phyloP scores from a whole-genome alignment of 257 asterid genomes.

The Coffea eugenioides region DNA sequence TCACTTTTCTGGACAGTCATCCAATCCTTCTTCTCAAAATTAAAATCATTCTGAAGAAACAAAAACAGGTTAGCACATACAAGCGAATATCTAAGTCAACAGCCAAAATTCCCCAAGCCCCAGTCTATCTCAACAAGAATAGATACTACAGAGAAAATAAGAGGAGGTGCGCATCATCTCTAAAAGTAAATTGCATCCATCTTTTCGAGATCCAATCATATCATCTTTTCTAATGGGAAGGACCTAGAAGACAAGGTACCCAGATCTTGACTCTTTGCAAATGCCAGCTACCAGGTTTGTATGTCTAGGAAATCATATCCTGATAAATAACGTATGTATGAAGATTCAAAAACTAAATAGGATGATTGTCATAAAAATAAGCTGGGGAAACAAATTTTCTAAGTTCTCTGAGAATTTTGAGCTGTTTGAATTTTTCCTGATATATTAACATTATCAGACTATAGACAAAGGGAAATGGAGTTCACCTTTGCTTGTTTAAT shows the following conservation, averaged over 20 bases:
- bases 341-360: neutral
- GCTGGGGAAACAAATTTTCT: neutral
- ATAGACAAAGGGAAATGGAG: constrained; percentile 2
- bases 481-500: constrained; percentile 62
- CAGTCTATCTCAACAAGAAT: neutral
- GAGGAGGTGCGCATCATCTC: neutral
- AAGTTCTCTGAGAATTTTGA: neutral
- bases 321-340: neutral
- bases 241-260: neutral
- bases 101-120: neutral
- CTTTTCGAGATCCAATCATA: neutral
- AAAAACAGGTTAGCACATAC: constrained; percentile 13
- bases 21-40: constrained; percentile 91
- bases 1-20: constrained; percentile 50
- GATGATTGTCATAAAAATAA: neutral
- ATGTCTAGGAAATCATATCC: neutral
- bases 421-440: neutral
- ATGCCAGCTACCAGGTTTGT: neutral
- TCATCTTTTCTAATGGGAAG: neutral
- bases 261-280: neutral
- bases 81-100: constrained; percentile 1
- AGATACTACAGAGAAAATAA: neutral
- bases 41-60: constrained; percentile 62
- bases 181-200: neutral
- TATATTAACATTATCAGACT: neutral